Conservation (phyloP, 805 yeast genomes). For the Lachancea sp. region DNA sequence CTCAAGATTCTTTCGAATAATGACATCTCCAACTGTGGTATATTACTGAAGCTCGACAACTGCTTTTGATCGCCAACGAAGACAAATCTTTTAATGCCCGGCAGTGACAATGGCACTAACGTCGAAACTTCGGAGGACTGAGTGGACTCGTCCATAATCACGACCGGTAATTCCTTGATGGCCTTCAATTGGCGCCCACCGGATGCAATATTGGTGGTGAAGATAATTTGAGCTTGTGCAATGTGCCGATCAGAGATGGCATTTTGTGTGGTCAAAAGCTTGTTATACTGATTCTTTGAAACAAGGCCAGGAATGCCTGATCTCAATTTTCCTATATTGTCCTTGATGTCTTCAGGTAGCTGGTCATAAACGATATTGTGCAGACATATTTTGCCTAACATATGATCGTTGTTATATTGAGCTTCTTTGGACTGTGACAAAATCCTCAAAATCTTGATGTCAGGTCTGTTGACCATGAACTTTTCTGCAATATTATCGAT, state of each 20-base stretch:
- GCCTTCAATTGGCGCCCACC: slow-evolving; percentile 60
- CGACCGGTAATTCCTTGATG: slow-evolving; percentile 51
- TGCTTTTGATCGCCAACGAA: slow-evolving; percentile 76
- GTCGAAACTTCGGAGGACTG: slow-evolving; percentile 71
- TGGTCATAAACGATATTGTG: slow-evolving; percentile 53
- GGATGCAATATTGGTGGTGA: slow-evolving; percentile 67
- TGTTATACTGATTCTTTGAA: slow-evolving; percentile 44
- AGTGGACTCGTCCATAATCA: slow-evolving; percentile 74
- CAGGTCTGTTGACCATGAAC: slow-evolving; percentile 43
- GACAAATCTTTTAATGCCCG: slow-evolving; percentile 58
- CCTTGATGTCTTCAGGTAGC: slow-evolving; percentile 41
- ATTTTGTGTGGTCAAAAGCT: slow-evolving; percentile 40
- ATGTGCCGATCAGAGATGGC: slow-evolving; percentile 44
- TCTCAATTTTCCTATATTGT: slow-evolving; percentile 39
- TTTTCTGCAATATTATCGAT: slow-evolving; percentile 73
- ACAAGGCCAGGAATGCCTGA: slow-evolving; percentile 37
- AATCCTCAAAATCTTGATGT: slow-evolving; percentile 47
- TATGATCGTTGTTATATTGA: slow-evolving; percentile 54
- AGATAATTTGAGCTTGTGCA: slow-evolving; percentile 61
- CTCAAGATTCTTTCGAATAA: slow-evolving; percentile 59
- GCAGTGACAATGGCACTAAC: slow-evolving; percentile 62
- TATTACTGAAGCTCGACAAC: slow-evolving; percentile 62
- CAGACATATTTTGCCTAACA: slow-evolving; percentile 51
- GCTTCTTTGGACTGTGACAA: slow-evolving; percentile 54
- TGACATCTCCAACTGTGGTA: slow-evolving; percentile 59